A percentile compares a stretch with the other conserved stretches of the same genome.
Conservation (phyloP, 208 protist genomes). For the Leishmania amazonensis region DNA sequence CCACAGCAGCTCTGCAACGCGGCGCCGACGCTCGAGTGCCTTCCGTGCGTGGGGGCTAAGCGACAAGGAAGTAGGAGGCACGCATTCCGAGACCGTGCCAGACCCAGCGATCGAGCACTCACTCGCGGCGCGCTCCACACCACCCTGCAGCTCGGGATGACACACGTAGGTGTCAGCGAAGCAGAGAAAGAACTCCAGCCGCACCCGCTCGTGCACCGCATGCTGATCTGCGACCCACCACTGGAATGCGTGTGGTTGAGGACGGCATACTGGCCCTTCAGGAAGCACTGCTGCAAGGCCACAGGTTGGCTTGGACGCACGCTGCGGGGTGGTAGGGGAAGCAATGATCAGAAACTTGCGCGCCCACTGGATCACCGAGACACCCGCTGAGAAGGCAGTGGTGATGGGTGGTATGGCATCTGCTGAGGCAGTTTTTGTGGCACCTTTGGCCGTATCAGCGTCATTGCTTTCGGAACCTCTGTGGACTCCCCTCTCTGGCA, state of each 20-base stretch:
- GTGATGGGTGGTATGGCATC: conserved; percentile 11
- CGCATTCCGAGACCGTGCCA: background rate
- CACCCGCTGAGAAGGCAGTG: background rate
- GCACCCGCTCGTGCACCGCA: conserved; percentile 76
- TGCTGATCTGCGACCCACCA: conserved; percentile 76
- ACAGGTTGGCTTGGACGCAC: background rate
- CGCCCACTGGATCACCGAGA: conserved; percentile 35
- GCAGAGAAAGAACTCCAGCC: conserved; percentile 71
- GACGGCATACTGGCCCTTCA: background rate
- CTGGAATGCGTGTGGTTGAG: conserved; percentile 10
- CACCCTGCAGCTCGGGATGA: conserved; percentile 22
- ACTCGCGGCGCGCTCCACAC: background rate
- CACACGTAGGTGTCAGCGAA: conserved; percentile 76
- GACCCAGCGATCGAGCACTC: background rate
- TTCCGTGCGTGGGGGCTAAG: conserved; percentile 15
- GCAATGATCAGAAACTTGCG: conserved; percentile 39
- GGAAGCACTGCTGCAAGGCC: background rate
- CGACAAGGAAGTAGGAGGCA: background rate
- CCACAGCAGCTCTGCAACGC: conserved; percentile 11
- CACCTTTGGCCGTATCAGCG: background rate
- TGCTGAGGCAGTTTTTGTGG: too few relatives aligned
- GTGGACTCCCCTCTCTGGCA: background rate
- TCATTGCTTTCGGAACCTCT: background rate
- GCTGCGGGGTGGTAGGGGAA: background rate
- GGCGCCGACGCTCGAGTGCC: conserved; percentile 9